phyloP scores from a whole-genome alignment of 2,329 filamentous ascomycete genomes.

The Talaromyces sp. region DNA sequence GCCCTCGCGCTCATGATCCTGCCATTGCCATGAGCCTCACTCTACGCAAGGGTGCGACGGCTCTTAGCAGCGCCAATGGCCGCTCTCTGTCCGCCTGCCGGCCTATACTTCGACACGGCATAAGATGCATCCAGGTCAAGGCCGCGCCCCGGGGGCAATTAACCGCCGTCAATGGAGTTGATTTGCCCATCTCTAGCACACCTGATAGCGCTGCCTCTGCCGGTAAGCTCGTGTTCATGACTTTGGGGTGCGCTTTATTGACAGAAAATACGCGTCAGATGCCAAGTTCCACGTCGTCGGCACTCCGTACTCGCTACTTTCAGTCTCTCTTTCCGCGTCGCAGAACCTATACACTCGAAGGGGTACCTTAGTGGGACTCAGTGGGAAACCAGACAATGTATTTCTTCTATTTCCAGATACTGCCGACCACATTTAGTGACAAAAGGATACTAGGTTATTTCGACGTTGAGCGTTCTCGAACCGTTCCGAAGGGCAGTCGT shows the following conservation, averaged over 20 bases:
- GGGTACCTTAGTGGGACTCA: constrained; percentile 84
- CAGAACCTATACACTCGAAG: constrained; percentile 89
- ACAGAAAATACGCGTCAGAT: constrained; percentile 51
- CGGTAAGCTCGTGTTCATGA: constrained; percentile 24
- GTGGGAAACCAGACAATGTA: constrained; percentile 87
- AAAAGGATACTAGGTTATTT: constrained; percentile 61
- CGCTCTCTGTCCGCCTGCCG: constrained; percentile 15
- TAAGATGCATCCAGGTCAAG: constrained; percentile 40
- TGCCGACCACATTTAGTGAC: background rate
- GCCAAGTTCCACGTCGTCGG: constrained; percentile 92
- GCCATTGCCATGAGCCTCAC: constrained; percentile 28
- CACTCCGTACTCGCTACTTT: constrained; percentile 86
- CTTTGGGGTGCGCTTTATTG: background rate
- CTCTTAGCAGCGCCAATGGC: constrained; percentile 25
- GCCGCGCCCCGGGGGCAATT: constrained; percentile 36
- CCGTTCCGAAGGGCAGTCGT: constrained; percentile 74
- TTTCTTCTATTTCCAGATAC: constrained; percentile 2
- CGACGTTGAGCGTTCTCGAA: constrained; percentile 79
- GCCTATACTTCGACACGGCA: constrained; percentile 16
- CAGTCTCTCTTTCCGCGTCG: constrained; percentile 85
- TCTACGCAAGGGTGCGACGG: constrained; percentile 30
- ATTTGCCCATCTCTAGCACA: constrained; percentile 33
- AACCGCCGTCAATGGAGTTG: constrained; percentile 30
- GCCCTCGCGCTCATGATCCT: constrained; percentile 10
- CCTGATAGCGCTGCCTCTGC: constrained; percentile 36